Base-by-base conservation (phyloP, 495 filamentous ascomycete genomes). In the Trichoderma gamsii region DNA sequence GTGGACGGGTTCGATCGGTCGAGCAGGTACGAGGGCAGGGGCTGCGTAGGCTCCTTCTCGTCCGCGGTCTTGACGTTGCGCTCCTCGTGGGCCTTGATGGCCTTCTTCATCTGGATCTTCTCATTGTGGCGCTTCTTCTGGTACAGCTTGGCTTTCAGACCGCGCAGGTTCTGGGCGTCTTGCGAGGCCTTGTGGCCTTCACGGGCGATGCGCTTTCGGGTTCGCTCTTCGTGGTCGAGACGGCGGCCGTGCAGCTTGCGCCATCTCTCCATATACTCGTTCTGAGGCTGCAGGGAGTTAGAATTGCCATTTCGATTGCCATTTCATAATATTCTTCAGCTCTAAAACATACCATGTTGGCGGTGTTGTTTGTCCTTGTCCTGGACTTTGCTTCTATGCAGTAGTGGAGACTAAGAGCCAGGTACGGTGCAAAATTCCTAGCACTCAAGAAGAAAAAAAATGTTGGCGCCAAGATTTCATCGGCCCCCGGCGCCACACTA, bases 41-140 rank as follows among this genome's bases (percentile, higher is more conserved):
- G 89, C 41, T 89, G 89, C 59, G 80, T 76, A 70, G 87, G 88
- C 25, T 91, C 89, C 78, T 90, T 88, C 68, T 86, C 80, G 71
- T 88, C 86, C n/a, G 87, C 85, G n/a, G 91, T 89, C 79, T 97
- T 96, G 83, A 98, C 88, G 74, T 96, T 96, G 78, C 91, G 89
- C 83, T 97, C 91, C 77, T 99, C 95, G 81, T 94, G 90, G 68
- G 90, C 88, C 78, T 89, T 90, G 86, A 99, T 96, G 73, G 88
- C 83, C 86, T 99, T 97, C 79, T 91, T 90, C 91, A 99, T 94
- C 87, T 97, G 93, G 77, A 99, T 98, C 89, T 99, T 99, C 81
- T 98, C 91, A 74, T 90, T 86, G 80, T 93, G 92, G 51, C 95
- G 86, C 86, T 95, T 90, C 84, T 97, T 90, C 77, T 92, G 89